A percentile compares a stretch with the other conserved stretches of the same genome.
Conservation (phyloP, 108 stramenopile species). For the Skeletonema potamos region DNA sequence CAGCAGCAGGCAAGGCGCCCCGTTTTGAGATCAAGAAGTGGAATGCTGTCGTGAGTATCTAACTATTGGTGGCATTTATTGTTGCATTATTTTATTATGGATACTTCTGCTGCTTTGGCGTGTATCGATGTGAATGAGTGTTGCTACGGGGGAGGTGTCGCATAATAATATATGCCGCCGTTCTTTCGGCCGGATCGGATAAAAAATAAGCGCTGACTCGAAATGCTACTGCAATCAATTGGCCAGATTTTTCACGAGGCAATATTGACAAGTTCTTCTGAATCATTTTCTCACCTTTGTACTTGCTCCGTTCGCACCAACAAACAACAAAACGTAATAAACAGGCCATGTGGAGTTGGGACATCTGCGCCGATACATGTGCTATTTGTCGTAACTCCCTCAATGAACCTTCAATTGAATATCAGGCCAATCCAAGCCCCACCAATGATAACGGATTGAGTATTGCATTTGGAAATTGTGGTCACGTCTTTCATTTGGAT, state of each 20-base stretch:
- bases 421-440: constrained; percentile 97
- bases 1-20: constrained; percentile 37
- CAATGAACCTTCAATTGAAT: constrained; percentile 98
- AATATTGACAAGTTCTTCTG: not conserved
- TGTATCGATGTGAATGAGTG: too few relatives aligned
- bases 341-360: constrained; percentile 98
- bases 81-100: not conserved
- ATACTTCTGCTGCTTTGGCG: too few relatives aligned
- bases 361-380: constrained; percentile 98
- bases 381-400: constrained; percentile 99
- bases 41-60: constrained; percentile 80
- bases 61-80: not conserved
- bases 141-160: not conserved
- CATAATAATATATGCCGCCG: not conserved
- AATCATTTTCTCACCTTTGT: not conserved
- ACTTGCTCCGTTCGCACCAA: not conserved
- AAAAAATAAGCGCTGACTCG: too few relatives aligned
- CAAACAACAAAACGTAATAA: not conserved
- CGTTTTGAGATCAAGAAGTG: constrained; percentile 95
- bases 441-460: constrained; percentile 97
- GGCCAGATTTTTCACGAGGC: not conserved
- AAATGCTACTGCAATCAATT: not conserved
- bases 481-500: constrained; percentile 99
- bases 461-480: constrained; percentile 98
- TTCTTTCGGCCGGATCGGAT: too few relatives aligned